These are phyloP conservation scores for Chalciporus piperatus DNA, from an alignment of 768 basidiomycete species.

Conservation along the genomic window DNA sequence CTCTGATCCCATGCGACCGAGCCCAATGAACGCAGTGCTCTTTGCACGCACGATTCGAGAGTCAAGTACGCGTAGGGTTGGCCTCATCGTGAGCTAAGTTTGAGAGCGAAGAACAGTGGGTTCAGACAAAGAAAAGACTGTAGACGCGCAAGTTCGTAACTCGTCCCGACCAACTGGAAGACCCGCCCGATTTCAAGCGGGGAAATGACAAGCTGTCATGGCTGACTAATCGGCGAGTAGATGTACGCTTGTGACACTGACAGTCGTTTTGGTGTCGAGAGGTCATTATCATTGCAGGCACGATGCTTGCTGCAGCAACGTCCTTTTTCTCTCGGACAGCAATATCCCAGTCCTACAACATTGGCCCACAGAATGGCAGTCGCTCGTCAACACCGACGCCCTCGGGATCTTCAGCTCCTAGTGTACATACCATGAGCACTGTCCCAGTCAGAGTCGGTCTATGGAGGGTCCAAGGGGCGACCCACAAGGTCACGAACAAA, in stretches of 20 bases:
- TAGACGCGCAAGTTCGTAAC: background rate
- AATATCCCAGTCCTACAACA: conserved; percentile 77
- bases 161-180: background rate
- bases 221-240: background rate
- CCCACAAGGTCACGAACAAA: conserved; percentile 87
- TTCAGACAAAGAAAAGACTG: background rate
- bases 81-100: conserved; percentile 41
- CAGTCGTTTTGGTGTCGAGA: background rate
- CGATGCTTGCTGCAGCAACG: conserved; percentile 77
- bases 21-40: conserved; percentile 76
- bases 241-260: too few relatives aligned
- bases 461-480: conserved; percentile 86
- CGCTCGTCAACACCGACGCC: conserved; percentile 38
- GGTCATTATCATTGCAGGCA: conserved; percentile 15
- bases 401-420: conserved; percentile 29
- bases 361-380: conserved; percentile 42
- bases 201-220: background rate
- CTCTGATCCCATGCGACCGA: conserved; percentile 86
- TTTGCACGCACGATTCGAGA: conserved; percentile 39
- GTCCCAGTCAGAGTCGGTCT: conserved; percentile 68
- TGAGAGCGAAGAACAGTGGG: too few relatives aligned
- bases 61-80: conserved; percentile 42
- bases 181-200: background rate
- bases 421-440: conserved; percentile 36
- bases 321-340: conserved; percentile 81